Percentiles rank a stretch among this genome's conserved stretches.
Conservation (phyloP, 768 basidiomycete species). For the Collybia mongolica region DNA sequence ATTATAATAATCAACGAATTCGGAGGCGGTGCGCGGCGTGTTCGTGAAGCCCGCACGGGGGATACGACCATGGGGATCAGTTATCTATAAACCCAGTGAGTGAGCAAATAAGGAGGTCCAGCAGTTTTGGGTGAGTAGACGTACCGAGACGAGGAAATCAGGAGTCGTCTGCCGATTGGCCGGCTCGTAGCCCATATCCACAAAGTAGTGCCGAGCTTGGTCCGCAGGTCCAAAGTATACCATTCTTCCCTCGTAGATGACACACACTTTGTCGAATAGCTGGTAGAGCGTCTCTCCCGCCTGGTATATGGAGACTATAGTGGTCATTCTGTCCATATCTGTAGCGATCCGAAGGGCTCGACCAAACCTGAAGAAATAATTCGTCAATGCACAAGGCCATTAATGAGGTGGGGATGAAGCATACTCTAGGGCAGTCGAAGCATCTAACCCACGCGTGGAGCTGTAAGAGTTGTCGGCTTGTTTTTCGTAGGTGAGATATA, state of each 20-base stretch:
- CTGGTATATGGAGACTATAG: conserved; percentile 83
- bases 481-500: not conserved
- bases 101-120: too few species aligned
- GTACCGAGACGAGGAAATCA: conserved; percentile 53
- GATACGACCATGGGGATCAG: conserved; percentile 56
- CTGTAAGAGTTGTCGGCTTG: conserved; percentile 31
- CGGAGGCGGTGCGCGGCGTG: conserved; percentile 43
- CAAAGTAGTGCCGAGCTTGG: conserved; percentile 71
- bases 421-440: conserved; percentile 68
- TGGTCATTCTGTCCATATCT: conserved; percentile 50
- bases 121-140: too few species aligned
- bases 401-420: not conserved
- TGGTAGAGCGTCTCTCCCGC: conserved; percentile 68
- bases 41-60: conserved; percentile 29
- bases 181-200: conserved; percentile 62
- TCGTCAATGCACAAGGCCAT: not conserved
- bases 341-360: conserved; percentile 65
- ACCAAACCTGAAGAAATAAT: conserved; percentile 41
- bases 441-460: conserved; percentile 62
- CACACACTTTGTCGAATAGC: conserved; percentile 70
- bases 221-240: conserved; percentile 74
- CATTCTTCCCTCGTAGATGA: conserved; percentile 74
- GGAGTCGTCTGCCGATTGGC: conserved; percentile 63
- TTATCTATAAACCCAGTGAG: conserved; percentile 21
- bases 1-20: conserved; percentile 39